phyloP scores from a whole-genome alignment of 2,329 filamentous ascomycete genomes.

The Pseudogymnoascus sp. region DNA sequence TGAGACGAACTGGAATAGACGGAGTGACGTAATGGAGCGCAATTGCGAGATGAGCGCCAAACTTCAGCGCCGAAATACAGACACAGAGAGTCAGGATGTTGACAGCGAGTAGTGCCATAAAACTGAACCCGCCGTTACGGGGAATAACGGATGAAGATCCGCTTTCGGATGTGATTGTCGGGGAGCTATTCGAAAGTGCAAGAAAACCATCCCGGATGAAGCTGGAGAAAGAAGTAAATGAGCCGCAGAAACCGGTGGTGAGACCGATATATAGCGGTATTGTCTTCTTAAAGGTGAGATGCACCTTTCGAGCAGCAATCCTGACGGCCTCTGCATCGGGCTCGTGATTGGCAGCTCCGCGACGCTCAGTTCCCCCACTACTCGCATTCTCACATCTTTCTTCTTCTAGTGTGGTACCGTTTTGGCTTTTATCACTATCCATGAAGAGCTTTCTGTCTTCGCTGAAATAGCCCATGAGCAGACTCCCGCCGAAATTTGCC shows the following conservation, averaged over 20 bases:
- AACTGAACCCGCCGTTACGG: constrained; percentile 67
- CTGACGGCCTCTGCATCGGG: constrained; percentile 10
- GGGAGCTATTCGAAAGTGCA: constrained; percentile 66
- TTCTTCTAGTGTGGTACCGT: constrained; percentile 29
- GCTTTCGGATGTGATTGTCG: constrained; percentile 27
- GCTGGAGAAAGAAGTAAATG: constrained; percentile 81
- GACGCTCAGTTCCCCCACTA: constrained; percentile 10
- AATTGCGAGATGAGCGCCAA: constrained; percentile 68
- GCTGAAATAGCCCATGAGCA: constrained; percentile 76
- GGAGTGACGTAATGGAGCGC: constrained; percentile 50
- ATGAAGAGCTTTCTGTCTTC: constrained; percentile 72
- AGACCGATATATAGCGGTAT: constrained; percentile 84
- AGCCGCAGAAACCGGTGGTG: constrained; percentile 79
- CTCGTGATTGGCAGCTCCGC: constrained; percentile 10
- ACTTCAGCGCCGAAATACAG: constrained; percentile 58
- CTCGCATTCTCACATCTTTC: constrained; percentile 16
- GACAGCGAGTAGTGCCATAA: constrained; percentile 72
- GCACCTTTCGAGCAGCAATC: constrained; percentile 44
- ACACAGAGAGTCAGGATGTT: constrained; percentile 64
- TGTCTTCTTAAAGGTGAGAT: constrained; percentile 66
- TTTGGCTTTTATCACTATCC: constrained; percentile 27
- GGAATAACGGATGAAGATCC: constrained; percentile 28
- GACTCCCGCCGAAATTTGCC: constrained; percentile 76
- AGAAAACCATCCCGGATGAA: constrained; percentile 77
- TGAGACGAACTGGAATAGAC: constrained; percentile 47